Base-by-base conservation (phyloP, 2,329 filamentous ascomycete genomes). In the Proliferodiscus dingleyae region DNA sequence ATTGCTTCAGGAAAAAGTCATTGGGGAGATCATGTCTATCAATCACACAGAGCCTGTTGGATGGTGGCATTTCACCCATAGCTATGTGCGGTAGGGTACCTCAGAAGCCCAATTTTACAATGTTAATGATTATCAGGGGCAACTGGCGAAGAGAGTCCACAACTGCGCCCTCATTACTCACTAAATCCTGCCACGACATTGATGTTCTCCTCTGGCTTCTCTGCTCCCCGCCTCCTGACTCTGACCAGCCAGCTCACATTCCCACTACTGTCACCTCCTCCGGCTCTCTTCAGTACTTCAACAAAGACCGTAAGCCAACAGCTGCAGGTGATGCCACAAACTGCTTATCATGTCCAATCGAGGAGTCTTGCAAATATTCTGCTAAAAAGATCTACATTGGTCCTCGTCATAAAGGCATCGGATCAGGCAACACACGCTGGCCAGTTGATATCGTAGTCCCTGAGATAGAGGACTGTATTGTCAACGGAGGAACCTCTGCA, bases 141-240 rank as follows among this genome's bases (percentile, higher is more conserved):
- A 96, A 97, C 67, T 97, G 93, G 93, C 80, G 91, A 5, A 87
- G 87, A 52, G 81, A 88, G 54, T 83, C 80, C 0, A 83, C 71
- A 4, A 83, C 77, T n/a, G 90, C 78, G 19, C 91, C 83, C 5
- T 91, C 87, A 1, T 73, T 98, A 2, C 74, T 98, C 23, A 95
- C 91, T 2, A 98, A 97, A 68, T 94, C 88, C 48, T 97, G 93
- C 57, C 93, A 98, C 60, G 93, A 98, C 58, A 87, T 98, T 40
- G 93, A 98, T 62, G 80, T 97, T 46, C 69, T 97, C 4, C 72
- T 97, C 13, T 98, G 93, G 93, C 70, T 97, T 37, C 75, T 97
- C 9, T 91, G 84, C 61, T 87, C 88, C 0, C 65, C 75, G 0
- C 60, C 71, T 2, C 50, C 55, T 2, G 59, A 61, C 2, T 56